Base-by-base conservation (phyloP, 2,329 filamentous ascomycete genomes). In the Fusarium sp. region DNA sequence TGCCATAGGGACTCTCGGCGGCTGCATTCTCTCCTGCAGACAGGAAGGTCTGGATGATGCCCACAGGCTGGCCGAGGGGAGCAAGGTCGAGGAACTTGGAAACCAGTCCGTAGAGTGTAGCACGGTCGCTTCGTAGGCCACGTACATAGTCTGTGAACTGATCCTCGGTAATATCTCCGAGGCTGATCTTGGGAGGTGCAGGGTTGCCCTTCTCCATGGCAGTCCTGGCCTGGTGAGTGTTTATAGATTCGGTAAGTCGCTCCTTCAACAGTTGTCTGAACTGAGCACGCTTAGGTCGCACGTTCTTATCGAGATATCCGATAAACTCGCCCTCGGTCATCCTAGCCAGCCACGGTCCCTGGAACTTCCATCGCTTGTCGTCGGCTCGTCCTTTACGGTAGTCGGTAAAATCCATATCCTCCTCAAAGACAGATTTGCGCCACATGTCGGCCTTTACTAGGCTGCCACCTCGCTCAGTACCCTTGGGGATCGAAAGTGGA, bases 341-440 rank as follows among this genome's bases (percentile, higher is more conserved):
- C 43, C 87, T 86, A 34, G 88, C 88, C 34, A 92, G 81, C 89
- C 89, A 92, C 5, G 90, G 90, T 1, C 90, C 90, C 26, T 80
- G 79, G 68, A 91, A 92, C 75, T 89, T 91, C 90, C 90, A 92
- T 67, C 89, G 84, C 70, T 82, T 82, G 65, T 84, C 83, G 49
- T 81, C 79, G 36, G 76, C 72, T 40, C 80, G 73, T 59, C 76
- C 76, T 17, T 74, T 62, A 42, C 76, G 72, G 26, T 83, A 70
- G 28, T 80, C 78, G 40, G 87, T 90, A 49, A 85, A 79, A 69
- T 91, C 89, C 71, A 82, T 78, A 33, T 84, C 80, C 65, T 87
- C 83, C 69, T 91, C 88, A 47, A 91, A 91, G 5, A 89, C 88
- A 5, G 87, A 89, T 70, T 79, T 83, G 45, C 75, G 77, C 60